A percentile compares a stretch with the other conserved stretches of the same genome.
phyloP scores from a whole-genome alignment of 495 filamentous ascomycete genomes.

The Parmelia sp. region DNA sequence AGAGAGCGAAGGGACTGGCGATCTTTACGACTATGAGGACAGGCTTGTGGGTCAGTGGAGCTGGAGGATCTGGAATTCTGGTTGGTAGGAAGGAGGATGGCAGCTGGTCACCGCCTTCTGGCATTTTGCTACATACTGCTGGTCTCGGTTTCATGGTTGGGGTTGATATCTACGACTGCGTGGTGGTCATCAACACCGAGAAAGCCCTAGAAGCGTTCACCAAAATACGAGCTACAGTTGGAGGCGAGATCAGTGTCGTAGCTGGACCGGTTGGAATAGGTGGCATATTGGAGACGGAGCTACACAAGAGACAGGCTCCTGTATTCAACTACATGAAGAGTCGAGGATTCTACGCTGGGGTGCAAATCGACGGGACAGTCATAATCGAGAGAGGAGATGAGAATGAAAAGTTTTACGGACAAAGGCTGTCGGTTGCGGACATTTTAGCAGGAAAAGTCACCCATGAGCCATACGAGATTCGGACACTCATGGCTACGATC shows the following conservation, averaged over 20 bases:
- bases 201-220: conserved; percentile 76
- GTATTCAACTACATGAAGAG: conserved; percentile 88
- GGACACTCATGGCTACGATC: conserved; percentile 67
- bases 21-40: conserved; percentile 93
- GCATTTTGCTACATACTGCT: conserved; percentile 79
- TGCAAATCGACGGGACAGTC: conserved; percentile 77
- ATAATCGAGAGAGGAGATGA: conserved; percentile 81
- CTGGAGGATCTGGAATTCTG: conserved; percentile 77
- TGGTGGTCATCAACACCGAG: conserved; percentile 80
- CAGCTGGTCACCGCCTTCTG: conserved; percentile 82
- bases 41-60: conserved; percentile 83
- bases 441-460: conserved; percentile 74
- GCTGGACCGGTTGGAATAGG: conserved; percentile 75
- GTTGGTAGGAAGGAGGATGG: conserved; percentile 68
- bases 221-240: conserved; percentile 66
- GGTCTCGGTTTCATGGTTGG: conserved; percentile 83
- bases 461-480: conserved; percentile 57
- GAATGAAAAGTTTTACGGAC: conserved; percentile 79
- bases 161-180: conserved; percentile 89
- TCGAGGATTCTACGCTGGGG: conserved; percentile 73
- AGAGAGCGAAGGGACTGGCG: conserved; percentile 77
- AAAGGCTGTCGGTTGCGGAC: conserved; percentile 66
- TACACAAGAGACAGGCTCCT: conserved; percentile 62
- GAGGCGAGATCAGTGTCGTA: conserved; percentile 67
- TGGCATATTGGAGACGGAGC: conserved; percentile 66